Conservation (phyloP, 495 filamentous ascomycete species). For the Immersiella caudata region DNA sequence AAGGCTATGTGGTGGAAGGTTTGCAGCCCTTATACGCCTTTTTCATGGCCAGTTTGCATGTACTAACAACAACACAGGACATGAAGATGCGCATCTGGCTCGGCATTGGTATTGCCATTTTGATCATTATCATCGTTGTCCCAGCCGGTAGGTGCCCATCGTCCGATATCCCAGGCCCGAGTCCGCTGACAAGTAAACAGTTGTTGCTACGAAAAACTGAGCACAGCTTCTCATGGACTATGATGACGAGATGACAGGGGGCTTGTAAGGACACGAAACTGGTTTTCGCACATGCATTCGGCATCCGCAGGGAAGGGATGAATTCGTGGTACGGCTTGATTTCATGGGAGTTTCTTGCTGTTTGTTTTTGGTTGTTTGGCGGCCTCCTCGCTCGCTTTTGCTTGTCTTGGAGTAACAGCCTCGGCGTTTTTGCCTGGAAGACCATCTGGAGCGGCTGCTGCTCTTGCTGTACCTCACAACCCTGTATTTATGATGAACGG, state of each 20-base stretch:
- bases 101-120: constrained; percentile 80
- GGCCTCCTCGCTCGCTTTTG: constrained; percentile 28
- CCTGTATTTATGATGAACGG: constrained; percentile 47
- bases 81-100: constrained; percentile 99
- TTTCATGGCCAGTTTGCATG: background rate
- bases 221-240: constrained; percentile 23
- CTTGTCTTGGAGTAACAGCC: constrained; percentile 24
- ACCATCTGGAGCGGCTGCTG: constrained; percentile 28
- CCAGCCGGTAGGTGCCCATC: constrained; percentile 66
- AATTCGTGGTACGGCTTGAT: constrained; percentile 33
- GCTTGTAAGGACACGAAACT: constrained; percentile 33
- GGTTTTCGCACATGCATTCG: constrained; percentile 35
- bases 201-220: constrained; percentile 38
- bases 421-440: constrained; percentile 27
- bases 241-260: constrained; percentile 28
- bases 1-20: constrained; percentile 80
- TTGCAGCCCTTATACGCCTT: constrained; percentile 4
- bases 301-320: constrained; percentile 32
- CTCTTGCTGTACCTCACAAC: constrained; percentile 28
- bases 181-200: constrained; percentile 23
- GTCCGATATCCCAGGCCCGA: background rate
- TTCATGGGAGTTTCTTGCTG: constrained; percentile 40
- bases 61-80: constrained; percentile 63
- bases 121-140: constrained; percentile 90
- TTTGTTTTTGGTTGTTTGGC: constrained; percentile 28